Percentiles rank a stretch among this genome's conserved stretches.
Evolutionary conservation across 768 basidiomycete genomes (phyloP).

Genomic region (Suillus subalutaceus): DNA sequence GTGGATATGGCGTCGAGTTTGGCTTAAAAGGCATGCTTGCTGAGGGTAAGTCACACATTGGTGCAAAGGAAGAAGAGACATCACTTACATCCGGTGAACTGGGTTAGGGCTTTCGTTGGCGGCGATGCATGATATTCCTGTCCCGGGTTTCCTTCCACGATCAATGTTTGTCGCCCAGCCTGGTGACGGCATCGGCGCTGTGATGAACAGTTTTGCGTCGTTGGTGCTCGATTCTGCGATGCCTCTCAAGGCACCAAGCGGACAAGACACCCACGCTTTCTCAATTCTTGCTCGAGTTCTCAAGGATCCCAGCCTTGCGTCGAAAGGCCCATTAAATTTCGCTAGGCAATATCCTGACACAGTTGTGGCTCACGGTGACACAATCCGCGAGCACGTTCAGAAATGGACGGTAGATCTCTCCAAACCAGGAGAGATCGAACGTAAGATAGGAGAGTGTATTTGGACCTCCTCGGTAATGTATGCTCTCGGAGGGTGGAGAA

Average conservation of each 20-base stretch:
- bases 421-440: conserved; percentile 41
- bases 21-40: conserved; percentile 59
- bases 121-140: conserved; percentile 34
- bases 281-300: conserved; percentile 54
- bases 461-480: conserved; percentile 60
- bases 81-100: background rate
- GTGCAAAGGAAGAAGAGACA: background rate
- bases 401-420: conserved; percentile 47
- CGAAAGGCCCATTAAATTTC: conserved; percentile 17
- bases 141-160: conserved; percentile 36
- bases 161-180: conserved; percentile 17
- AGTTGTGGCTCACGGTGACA: background rate
- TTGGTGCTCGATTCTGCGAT: conserved; percentile 11
- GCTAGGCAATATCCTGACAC: conserved; percentile 21
- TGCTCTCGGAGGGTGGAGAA: conserved; percentile 56
- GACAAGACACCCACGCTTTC: conserved; percentile 38
- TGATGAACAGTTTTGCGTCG: conserved; percentile 14
- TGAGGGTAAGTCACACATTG: conserved; percentile 48
- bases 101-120: conserved; percentile 27
- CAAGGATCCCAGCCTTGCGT: conserved; percentile 42
- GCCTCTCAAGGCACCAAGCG: conserved; percentile 9
- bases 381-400: conserved; percentile 28
- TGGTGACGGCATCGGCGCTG: background rate
- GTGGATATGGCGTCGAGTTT: conserved; percentile 66
- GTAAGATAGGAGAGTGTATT: conserved; percentile 63